Percentiles rank a stretch among this genome's conserved stretches.
Conservation (phyloP, 495 filamentous ascomycete genomes). For the Bathelium albidoporum region DNA sequence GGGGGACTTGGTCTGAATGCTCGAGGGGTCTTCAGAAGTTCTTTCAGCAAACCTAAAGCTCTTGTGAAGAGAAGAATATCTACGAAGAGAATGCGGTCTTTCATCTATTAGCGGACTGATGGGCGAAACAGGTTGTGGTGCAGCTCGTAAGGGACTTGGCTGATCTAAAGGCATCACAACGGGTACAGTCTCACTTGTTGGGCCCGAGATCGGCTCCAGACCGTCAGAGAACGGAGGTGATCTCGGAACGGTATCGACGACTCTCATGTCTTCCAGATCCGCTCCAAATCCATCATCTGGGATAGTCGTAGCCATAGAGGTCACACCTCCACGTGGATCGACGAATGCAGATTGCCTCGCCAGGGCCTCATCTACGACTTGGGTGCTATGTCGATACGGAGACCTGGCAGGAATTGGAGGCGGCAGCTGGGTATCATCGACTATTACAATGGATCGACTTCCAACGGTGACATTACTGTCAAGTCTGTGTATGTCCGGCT, state of each 20-base stretch:
- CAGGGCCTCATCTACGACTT: neutral
- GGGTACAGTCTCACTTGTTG: neutral
- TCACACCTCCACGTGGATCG: neutral
- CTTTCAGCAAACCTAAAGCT: neutral
- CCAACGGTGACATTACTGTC: conserved; percentile 60
- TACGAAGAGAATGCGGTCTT: neutral
- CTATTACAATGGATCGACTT: conserved; percentile 79
- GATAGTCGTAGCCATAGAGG: neutral
- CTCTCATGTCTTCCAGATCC: neutral
- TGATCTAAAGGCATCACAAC: neutral
- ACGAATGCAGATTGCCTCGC: neutral
- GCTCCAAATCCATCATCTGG: conserved; percentile 2
- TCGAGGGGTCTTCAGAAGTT: neutral
- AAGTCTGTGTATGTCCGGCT: conserved; percentile 19
- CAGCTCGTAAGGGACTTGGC: neutral
- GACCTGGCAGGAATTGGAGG: conserved; percentile 13
- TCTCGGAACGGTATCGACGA: neutral
- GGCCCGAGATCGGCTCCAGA: neutral
- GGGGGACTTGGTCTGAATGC: neutral
- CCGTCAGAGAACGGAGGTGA: neutral
- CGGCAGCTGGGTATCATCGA: conserved; percentile 58
- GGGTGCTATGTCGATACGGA: neutral
- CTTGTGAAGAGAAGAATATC: neutral
- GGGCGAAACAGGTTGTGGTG: neutral
- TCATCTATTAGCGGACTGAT: neutral